phyloP scores from a whole-genome alignment of 164 flowering plant genomes.

The Chloranthus sessilifolius region DNA sequence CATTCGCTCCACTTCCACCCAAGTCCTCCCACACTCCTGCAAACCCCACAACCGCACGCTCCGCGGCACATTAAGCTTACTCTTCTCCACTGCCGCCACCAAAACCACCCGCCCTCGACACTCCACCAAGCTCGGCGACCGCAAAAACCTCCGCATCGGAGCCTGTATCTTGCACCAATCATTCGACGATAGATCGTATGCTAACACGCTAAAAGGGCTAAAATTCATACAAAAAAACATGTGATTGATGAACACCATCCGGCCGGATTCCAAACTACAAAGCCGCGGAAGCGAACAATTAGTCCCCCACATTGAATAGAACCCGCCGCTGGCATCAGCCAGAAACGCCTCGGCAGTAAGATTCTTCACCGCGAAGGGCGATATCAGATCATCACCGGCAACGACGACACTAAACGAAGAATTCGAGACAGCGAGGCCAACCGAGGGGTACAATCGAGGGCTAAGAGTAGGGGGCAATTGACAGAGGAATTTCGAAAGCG shows the following conservation, averaged over 20 bases:
- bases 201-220: constrained; percentile 64
- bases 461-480: constrained; percentile 58
- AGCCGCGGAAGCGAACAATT: constrained; percentile 61
- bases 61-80: constrained; percentile 78
- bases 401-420: constrained; percentile 49
- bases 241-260: constrained; percentile 45
- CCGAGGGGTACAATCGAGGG: constrained; percentile 73
- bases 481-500: constrained; percentile 39
- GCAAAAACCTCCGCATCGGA: constrained; percentile 75
- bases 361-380: constrained; percentile 87
- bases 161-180: constrained; percentile 77
- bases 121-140: constrained; percentile 80
- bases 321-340: constrained; percentile 50
- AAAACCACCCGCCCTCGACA: constrained; percentile 52
- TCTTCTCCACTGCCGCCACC: constrained; percentile 93
- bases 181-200: constrained; percentile 40
- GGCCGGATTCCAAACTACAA: constrained; percentile 74
- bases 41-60: constrained; percentile 77
- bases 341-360: constrained; percentile 68
- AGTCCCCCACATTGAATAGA: constrained; percentile 68
- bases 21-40: constrained; percentile 45
- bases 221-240: constrained; percentile 84
- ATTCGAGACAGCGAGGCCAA: constrained; percentile 46
- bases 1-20: constrained; percentile 90
- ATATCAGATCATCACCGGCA: constrained; percentile 85